Evolutionary conservation across 1,284 basidiomycete genomes (phyloP), one percentile per base, ranked within the genome.

Genomic region (Limonomyces culmigenus): DNA sequence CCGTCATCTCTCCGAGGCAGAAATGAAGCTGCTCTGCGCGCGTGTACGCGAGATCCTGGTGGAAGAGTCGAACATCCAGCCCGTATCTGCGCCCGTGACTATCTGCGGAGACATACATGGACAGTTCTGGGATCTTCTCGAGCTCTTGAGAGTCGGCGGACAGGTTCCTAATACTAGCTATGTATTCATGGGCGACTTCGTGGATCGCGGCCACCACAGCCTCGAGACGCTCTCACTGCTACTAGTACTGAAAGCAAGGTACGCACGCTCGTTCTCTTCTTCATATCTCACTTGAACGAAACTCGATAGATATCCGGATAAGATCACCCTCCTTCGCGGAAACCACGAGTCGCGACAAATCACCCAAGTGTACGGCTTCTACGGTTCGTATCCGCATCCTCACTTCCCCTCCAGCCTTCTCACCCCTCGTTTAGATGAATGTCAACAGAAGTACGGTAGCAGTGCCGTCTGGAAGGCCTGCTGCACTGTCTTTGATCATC

Each of bases 101-200:
- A 83, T 93, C 39, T 92, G 87, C 51, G 88, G 88, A 15, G 89
- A 93, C 53, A 91, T 95, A 34, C 89, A 93, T 50, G 89, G 89
- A 16, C 89, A 95, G 55, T 91, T 95, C 53, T 96, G 88, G 88
- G 89, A 96, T 51, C 64, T 96, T 16, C 60, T 92, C 14, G 91
- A 97, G 60, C 63, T 97, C 23, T 64, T 97, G 46, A 60, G 87
- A 46, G 84, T 88, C 42, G 93, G 92, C 5, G 93, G 92, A 4
- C 71, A 74, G 47, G 72, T 85, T 0, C 87, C 87, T 3, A 79
- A 77, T 41, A 96, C 88, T 42, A 88, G 85, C 49, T 97, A 97
- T 56, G 87, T 97, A 42, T 96, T 97, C 54, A 97, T 97, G 92
- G 92, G 92, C 37, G 92, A 97, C 57, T 97, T 97, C 58, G 92